Evolutionary conservation across 169 alveolate species (phyloP), one percentile per base, ranked within the genome.

Genomic region (Plasmodium sp.): DNA sequence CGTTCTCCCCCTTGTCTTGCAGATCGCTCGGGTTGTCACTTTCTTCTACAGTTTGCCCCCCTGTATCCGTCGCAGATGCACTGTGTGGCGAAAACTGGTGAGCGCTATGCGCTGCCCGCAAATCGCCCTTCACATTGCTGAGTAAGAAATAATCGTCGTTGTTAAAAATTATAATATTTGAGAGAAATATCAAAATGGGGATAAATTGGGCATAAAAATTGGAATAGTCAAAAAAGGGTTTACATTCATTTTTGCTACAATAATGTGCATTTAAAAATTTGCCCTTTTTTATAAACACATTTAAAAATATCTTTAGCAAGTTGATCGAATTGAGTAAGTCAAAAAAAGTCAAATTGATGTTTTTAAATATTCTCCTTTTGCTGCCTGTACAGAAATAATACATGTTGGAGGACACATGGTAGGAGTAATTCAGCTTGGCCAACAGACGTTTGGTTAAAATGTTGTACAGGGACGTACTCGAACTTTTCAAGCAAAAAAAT

Each of bases 371-470:
- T 82, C 95, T 72, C 18, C 33, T 72, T 92, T 92, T 92, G 48
- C 95, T 92, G 7, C 95, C 95, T 54, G 95, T 92, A 92, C 95
- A 92, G 45, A 92, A 92, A 92, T 92, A 92, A 72, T 71, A 92
- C 84, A 92, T 72, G 71, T 92, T 92, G 31, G 95, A 92, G 2
- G 95, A 92, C 41, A 92, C 92, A 58, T 92, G 95, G 58, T 92
- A 92, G 12, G 95, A 92, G 9, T 34, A 92, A 82, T 92, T 92
- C 67, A 92, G 33, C 54, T 92, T 92, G 5, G 95, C 81, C 77
- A 92, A 92, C 58, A 92, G 77, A 7, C 95, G 81, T 41, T 92
- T 92, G 18, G 92, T 92, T 34, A 92, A 92, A 43, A 92, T 83
- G 51, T 92, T 92, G 67, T 92, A 92, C 58, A 92, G 83, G 10